Percentiles rank a stretch among this genome's conserved stretches.
phyloP scores from a whole-genome alignment of 495 filamentous ascomycete species.

The Polyplosphaeria fusca region DNA sequence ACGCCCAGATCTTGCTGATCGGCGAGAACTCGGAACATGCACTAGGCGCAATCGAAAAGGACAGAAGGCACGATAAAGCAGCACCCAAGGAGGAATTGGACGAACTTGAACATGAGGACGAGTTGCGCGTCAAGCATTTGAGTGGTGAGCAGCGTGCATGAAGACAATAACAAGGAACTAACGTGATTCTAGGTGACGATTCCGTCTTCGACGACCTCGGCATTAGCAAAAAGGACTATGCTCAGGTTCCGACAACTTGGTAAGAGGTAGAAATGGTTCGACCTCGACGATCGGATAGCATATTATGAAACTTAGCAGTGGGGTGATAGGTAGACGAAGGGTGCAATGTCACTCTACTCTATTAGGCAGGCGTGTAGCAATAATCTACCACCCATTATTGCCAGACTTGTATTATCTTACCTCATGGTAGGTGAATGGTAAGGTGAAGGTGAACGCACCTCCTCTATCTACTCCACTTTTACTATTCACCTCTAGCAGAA shows the following conservation, averaged over 20 bases:
- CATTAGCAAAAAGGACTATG: conserved; percentile 42
- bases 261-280: conserved; percentile 29
- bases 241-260: conserved; percentile 42
- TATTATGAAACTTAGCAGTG: too few relatives aligned
- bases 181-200: conserved; percentile 36
- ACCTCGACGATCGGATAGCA: too few relatives aligned
- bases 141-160: conserved; percentile 43
- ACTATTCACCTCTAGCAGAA: background rate
- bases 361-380: too few relatives aligned
- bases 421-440: too few relatives aligned
- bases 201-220: conserved; percentile 43
- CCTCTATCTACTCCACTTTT: too few relatives aligned
- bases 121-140: conserved; percentile 55
- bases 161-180: background rate
- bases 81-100: conserved; percentile 59
- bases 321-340: too few relatives aligned
- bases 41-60: conserved; percentile 51
- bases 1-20: conserved; percentile 78
- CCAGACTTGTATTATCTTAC: too few relatives aligned
- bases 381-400: too few relatives aligned
- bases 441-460: too few relatives aligned
- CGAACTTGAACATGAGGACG: conserved; percentile 60
- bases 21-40: conserved; percentile 68
- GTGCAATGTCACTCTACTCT: too few relatives aligned
- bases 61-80: conserved; percentile 57